A percentile compares a stretch with the other conserved stretches of the same genome.
Conservation (phyloP, 805 yeast species). For the Kodamaea neixiangensis region DNA sequence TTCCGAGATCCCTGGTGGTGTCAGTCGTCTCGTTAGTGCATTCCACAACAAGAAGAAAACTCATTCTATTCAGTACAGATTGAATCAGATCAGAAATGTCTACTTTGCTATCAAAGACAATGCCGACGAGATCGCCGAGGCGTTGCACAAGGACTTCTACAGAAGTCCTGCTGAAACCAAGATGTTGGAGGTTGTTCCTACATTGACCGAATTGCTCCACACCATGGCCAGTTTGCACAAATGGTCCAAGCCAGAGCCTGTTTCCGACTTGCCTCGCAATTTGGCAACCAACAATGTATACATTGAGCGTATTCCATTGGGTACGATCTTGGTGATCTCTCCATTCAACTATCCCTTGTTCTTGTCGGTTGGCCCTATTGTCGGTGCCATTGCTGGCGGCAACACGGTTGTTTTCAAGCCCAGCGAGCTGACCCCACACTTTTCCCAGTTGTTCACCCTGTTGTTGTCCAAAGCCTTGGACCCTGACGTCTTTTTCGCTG, state of each 20-base stretch:
- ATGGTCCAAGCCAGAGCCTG: constrained; percentile 59
- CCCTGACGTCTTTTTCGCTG: constrained; percentile 56
- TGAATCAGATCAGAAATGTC: constrained; percentile 64
- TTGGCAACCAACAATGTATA: constrained; percentile 31
- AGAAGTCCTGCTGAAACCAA: constrained; percentile 64
- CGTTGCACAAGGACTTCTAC: constrained; percentile 67
- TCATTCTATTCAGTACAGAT: constrained; percentile 54
- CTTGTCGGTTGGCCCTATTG: constrained; percentile 63
- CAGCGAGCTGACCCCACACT: constrained; percentile 68
- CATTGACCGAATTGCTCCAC: constrained; percentile 56
- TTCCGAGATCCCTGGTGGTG: constrained; percentile 49
- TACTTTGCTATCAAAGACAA: constrained; percentile 65
- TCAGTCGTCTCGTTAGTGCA: constrained; percentile 40
- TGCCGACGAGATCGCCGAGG: constrained; percentile 52
- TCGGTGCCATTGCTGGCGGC: constrained; percentile 85
- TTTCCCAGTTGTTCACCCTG: constrained; percentile 56
- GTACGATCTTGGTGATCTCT: constrained; percentile 69
- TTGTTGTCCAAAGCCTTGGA: constrained; percentile 56
- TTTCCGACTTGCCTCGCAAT: constrained; percentile 37
- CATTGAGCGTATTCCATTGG: constrained; percentile 47
- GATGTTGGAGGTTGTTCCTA: constrained; percentile 54
- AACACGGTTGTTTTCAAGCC: constrained; percentile 78
- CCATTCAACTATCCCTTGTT: constrained; percentile 83
- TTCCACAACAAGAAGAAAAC: constrained; percentile 50
- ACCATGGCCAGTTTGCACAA: constrained; percentile 59